Conservation (phyloP, 768 basidiomycete genomes). For the Lentinula boryana region DNA sequence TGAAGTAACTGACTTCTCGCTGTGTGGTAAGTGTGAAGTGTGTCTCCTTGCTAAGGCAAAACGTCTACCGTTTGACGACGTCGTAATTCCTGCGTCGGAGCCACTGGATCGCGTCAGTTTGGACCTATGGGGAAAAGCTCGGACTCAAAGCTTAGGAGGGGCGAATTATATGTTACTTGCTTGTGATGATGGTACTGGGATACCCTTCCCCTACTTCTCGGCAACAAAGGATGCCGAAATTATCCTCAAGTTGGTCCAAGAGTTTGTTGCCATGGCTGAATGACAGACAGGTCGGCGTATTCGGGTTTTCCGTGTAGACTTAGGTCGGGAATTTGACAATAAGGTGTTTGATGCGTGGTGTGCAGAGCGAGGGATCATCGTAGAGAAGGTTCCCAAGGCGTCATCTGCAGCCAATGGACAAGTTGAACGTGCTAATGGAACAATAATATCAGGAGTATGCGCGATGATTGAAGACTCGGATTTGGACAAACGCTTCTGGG, state of each 20-base stretch:
- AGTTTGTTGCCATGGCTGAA: background rate
- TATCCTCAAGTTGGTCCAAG: background rate
- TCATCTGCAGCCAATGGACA: background rate
- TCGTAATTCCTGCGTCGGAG: background rate
- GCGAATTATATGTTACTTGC: background rate
- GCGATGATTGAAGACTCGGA: background rate
- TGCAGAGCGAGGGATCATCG: background rate
- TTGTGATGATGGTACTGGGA: no score
- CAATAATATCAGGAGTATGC: background rate
- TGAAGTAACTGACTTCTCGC: background rate
- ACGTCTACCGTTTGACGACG: conserved; percentile 3
- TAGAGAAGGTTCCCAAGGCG: background rate
- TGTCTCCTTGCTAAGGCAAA: background rate
- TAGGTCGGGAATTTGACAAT: background rate
- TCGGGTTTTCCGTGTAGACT: background rate
- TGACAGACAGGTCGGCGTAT: background rate
- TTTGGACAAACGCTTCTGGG: background rate
- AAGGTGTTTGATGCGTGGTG: background rate
- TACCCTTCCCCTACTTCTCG: background rate
- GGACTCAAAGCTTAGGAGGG: background rate
- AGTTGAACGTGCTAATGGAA: background rate
- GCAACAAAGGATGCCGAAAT: background rate
- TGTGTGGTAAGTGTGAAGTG: background rate
- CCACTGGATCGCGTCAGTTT: background rate
- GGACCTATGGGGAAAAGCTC: background rate